A percentile compares a stretch with the other conserved stretches of the same genome.
Evolutionary conservation across 768 basidiomycete species (phyloP).

Genomic region (Leccinum aurantiacum): DNA sequence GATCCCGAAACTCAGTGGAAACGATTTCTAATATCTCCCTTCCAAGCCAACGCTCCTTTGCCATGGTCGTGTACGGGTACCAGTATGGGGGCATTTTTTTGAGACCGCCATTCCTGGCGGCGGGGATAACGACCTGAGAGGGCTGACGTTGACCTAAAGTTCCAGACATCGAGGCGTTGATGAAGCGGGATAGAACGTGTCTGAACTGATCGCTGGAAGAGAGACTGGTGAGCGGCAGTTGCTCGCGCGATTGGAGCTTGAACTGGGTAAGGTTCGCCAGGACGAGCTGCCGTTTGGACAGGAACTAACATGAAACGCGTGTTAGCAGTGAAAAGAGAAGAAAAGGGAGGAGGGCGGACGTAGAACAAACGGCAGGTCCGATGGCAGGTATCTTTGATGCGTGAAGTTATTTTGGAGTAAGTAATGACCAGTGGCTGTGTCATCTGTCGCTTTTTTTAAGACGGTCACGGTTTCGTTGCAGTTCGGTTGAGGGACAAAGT

Average conservation of each 20-base stretch:
- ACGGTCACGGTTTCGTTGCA: no score
- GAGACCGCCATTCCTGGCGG: slow-evolving; percentile 42
- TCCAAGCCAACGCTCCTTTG: slow-evolving; percentile 87
- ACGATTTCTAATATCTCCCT: slow-evolving; percentile 89
- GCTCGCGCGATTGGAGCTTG: slow-evolving; percentile 31
- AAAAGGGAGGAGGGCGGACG: neutral
- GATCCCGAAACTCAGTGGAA: slow-evolving; percentile 90
- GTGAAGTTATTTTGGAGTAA: slow-evolving; percentile 16
- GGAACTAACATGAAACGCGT: slow-evolving; percentile 6
- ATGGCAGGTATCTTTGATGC: slow-evolving; percentile 22
- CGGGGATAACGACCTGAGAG: slow-evolving; percentile 23
- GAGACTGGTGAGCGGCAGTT: slow-evolving; percentile 45
- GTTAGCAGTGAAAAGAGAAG: neutral
- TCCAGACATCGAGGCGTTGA: slow-evolving; percentile 50
- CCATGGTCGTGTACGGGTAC: slow-evolving; percentile 92
- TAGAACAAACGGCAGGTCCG: slow-evolving; percentile 27
- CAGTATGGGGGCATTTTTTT: slow-evolving; percentile 87
- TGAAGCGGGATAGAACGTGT: slow-evolving; percentile 52
- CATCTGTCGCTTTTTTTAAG: neutral
- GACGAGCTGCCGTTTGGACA: slow-evolving; percentile 29
- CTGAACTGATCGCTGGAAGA: slow-evolving; percentile 56
- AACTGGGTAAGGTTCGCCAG: slow-evolving; percentile 30
- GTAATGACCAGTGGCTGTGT: slow-evolving; percentile 14
- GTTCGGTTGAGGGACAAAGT: neutral
- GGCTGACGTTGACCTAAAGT: slow-evolving; percentile 24